Evolutionary conservation across 2,329 filamentous ascomycete species (phyloP).

Genomic region (Neodidymelliopsis sp.): DNA sequence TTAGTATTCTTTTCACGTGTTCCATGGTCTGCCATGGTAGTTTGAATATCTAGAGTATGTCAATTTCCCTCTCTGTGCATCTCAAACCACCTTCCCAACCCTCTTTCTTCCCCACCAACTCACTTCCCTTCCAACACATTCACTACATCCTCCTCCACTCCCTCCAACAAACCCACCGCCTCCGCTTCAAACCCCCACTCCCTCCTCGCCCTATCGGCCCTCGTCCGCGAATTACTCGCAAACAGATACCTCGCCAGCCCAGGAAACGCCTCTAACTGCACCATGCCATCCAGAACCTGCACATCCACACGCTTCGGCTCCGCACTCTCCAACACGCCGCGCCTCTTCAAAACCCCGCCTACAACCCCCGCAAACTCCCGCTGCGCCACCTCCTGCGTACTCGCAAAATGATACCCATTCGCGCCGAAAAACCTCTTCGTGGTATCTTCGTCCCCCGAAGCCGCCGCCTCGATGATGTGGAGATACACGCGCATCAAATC

Average conservation of each 20-base stretch:
- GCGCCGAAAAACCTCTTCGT: conserved; percentile 58
- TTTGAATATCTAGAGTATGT: no score
- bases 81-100: no score
- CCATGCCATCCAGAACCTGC: conserved; percentile 37
- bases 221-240: conserved; percentile 63
- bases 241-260: conserved; percentile 46
- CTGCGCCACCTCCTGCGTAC: conserved; percentile 46
- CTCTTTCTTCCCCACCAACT: no score
- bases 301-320: conserved; percentile 35
- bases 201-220: conserved; percentile 61
- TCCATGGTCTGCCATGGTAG: no score
- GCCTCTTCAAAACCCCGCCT: conserved; percentile 36
- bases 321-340: conserved; percentile 28
- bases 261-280: conserved; percentile 24
- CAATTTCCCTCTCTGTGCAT: no score
- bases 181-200: conserved; percentile 64
- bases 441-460: conserved; percentile 51
- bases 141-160: conserved; percentile 34
- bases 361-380: conserved; percentile 33
- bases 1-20: no score
- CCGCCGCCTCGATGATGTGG: conserved; percentile 63
- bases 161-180: conserved; percentile 58
- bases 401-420: conserved; percentile 58
- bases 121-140: no score
- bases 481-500: conserved; percentile 65